Conservation (phyloP, 176 grass and related monocot species). For the Triticum monococcum region DNA sequence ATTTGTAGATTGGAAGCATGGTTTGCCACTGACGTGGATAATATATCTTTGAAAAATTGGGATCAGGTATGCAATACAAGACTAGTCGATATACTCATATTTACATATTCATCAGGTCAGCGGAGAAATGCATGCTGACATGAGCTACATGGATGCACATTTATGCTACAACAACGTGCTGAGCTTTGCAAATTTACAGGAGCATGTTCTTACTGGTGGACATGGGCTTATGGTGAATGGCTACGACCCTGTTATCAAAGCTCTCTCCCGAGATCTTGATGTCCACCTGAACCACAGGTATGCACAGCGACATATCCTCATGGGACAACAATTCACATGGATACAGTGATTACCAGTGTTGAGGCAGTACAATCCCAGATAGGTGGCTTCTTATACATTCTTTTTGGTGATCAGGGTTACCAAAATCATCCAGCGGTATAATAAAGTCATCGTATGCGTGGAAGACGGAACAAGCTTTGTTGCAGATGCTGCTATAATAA, state of each 20-base stretch:
- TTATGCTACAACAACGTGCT: neutral
- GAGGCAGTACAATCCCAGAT: neutral
- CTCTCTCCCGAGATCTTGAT: slow-evolving; percentile 80
- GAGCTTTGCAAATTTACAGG: slow-evolving; percentile 55
- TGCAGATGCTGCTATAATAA: slow-evolving; percentile 89
- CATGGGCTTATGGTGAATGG: slow-evolving; percentile 99
- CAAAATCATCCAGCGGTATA: slow-evolving; percentile 75
- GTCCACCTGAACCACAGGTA: slow-evolving; percentile 92
- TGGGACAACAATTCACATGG: slow-evolving; percentile 5
- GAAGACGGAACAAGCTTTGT: slow-evolving; percentile 73
- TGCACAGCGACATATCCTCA: neutral
- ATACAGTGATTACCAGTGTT: neutral
- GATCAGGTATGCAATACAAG: slow-evolving; percentile 67
- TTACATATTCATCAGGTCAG: neutral
- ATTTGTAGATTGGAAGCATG: slow-evolving; percentile 97
- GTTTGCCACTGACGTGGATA: slow-evolving; percentile 88
- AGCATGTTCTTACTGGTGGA: slow-evolving; percentile 96
- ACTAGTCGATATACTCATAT: neutral
- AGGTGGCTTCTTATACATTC: neutral
- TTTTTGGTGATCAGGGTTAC: slow-evolving; percentile 58
- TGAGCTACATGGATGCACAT: neutral
- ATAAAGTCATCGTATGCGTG: slow-evolving; percentile 74
- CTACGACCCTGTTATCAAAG: slow-evolving; percentile 95
- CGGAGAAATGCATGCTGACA: neutral
- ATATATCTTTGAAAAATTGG: slow-evolving; percentile 94